Evolutionary conservation across 2,329 filamentous ascomycete genomes (phyloP), one percentile per base, ranked within the genome.

Genomic region (Aspergillus texensis): DNA sequence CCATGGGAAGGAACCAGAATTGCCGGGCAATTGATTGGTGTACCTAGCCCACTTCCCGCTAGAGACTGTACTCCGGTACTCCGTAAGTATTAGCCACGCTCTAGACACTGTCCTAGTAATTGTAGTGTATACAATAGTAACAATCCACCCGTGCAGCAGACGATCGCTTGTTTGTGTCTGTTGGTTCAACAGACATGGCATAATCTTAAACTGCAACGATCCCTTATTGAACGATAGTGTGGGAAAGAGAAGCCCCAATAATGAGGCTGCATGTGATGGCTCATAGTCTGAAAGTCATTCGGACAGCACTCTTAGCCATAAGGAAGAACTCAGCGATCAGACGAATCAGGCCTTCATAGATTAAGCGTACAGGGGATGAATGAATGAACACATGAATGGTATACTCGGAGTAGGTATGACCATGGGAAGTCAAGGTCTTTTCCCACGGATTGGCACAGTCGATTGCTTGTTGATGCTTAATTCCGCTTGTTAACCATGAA

Each of bases 231-330:
- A 24, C 32, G 14, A 54, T 54, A 54, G 52, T 36, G 19, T 54
- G 21, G 6, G 34, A 21, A n/a, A 16, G 9, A 36, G 9, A 54
- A 21, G 12, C 9, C 52, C 21, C 52, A 54, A 34, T 12, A 36
- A 54, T 54, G 52, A 54, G 30, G 32, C n/a, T 36, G 28, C 52
- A 54, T 54, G 52, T 54, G 52, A 36, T 54, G 52, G 52, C 19
- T 53, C n/a, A 9, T n/a, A 53, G 26, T 34, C 11, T 14, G 39
- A 21, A 19, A 28, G 11, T 5, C 48, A 53, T 53, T n/a, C 4
- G 48, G 26, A 53, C 4, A 53, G 9, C 19, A 32, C 6, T 14
- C 4, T 50, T 4, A 19, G 4, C 12, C 24, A 16, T 50, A 19
- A n/a, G 34, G 12, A 36, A 14, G 39, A 41, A 41, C 39, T n/a